Percentiles rank a stretch among this genome's conserved stretches.
phyloP scores from a whole-genome alignment of 768 basidiomycete genomes.

The Exsudoporus frostii region DNA sequence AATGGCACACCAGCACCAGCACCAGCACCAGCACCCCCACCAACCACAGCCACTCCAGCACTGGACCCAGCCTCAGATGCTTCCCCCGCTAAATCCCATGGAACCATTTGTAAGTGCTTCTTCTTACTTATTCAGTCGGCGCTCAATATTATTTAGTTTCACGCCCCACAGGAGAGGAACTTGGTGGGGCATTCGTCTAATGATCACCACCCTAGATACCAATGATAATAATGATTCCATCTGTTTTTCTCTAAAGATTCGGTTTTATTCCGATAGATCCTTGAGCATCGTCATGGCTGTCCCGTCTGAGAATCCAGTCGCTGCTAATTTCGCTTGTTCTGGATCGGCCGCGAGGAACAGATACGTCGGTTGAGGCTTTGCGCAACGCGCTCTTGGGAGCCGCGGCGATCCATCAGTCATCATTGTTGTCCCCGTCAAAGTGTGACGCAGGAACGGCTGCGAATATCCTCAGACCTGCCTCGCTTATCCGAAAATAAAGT shows the following conservation, averaged over 20 bases:
- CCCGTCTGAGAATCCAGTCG: constrained; percentile 42
- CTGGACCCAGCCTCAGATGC: constrained; percentile 49
- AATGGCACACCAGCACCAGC: constrained; percentile 39
- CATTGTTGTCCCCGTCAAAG: constrained; percentile 36
- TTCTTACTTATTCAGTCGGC: neutral
- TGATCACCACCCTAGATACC: constrained; percentile 50
- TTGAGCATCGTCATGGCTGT: constrained; percentile 47
- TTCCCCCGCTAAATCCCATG: constrained; percentile 49
- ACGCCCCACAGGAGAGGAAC: constrained; percentile 44
- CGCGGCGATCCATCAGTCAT: constrained; percentile 43
- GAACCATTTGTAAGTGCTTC: constrained; percentile 60
- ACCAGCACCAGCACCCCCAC: constrained; percentile 27
- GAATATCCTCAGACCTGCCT: constrained; percentile 36
- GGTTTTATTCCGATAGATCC: constrained; percentile 43
- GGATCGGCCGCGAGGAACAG: constrained; percentile 35
- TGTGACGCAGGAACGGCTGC: constrained; percentile 16
- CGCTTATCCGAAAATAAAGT: constrained; percentile 33
- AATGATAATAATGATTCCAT: constrained; percentile 38
- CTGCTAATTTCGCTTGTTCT: constrained; percentile 41
- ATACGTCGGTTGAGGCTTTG: constrained; percentile 39
- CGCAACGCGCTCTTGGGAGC: constrained; percentile 38
- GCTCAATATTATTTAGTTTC: constrained; percentile 19
- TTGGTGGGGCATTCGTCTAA: constrained; percentile 47
- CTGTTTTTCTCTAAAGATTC: constrained; percentile 35
- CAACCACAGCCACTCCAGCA: constrained; percentile 37